These are phyloP conservation scores for Hypholoma sublateritium DNA, from an alignment of 768 basidiomycete species.

Conservation along the genomic window DNA sequence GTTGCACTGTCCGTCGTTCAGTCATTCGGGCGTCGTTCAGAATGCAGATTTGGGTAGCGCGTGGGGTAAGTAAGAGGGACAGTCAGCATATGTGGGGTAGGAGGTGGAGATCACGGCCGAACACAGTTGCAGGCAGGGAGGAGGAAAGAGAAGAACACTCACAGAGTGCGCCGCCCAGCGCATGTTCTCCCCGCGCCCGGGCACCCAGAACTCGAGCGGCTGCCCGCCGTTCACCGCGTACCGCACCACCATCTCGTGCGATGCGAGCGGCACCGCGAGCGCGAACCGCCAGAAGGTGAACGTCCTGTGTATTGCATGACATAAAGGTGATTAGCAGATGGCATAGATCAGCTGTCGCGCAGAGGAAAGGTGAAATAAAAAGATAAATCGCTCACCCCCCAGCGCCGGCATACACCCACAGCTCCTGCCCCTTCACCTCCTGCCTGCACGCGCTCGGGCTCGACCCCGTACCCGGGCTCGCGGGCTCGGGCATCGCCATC, in stretches of 20 bases:
- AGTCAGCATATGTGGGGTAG: too few species aligned
- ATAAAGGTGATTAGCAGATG: neutral
- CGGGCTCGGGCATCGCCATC: neutral
- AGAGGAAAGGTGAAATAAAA: slow-evolving; percentile 2
- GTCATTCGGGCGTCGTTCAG: too few species aligned
- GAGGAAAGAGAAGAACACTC: slow-evolving; percentile 27
- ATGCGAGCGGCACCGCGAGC: slow-evolving; percentile 74
- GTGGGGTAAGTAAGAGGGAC: too few species aligned
- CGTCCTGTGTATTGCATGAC: slow-evolving; percentile 53
- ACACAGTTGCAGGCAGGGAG: too few species aligned
- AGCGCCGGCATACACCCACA: slow-evolving; percentile 65
- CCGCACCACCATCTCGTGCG: slow-evolving; percentile 69
- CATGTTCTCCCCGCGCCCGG: slow-evolving; percentile 80
- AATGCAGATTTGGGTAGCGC: too few species aligned
- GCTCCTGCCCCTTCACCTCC: slow-evolving; percentile 50
- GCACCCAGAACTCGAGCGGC: slow-evolving; percentile 78
- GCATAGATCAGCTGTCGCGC: neutral
- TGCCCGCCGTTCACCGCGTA: slow-evolving; percentile 86
- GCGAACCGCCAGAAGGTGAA: slow-evolving; percentile 95
- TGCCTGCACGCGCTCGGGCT: too few species aligned
- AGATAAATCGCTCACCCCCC: slow-evolving; percentile 50
- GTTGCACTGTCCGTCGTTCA: slow-evolving; percentile 58
- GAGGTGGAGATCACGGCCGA: too few species aligned
- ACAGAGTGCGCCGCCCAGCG: slow-evolving; percentile 90
- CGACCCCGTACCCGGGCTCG: too few species aligned